Percentiles rank a stretch among this genome's conserved stretches.
Evolutionary conservation across 2,329 filamentous ascomycete genomes (phyloP).

Genomic region (Blastomyces silverae): DNA sequence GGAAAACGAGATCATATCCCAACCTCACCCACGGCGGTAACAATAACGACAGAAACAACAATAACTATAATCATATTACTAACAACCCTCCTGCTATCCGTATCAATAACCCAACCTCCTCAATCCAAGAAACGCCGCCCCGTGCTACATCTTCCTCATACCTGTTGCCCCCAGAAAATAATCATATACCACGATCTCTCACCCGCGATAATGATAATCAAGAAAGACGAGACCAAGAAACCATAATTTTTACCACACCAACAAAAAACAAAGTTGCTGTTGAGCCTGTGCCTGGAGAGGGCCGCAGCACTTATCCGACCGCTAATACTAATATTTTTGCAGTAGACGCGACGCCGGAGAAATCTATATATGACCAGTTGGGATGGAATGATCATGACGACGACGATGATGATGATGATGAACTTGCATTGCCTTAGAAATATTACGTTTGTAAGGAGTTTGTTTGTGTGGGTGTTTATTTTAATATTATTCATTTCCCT

Average conservation of each 20-base stretch:
- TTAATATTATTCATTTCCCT: background rate
- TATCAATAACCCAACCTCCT: conserved; percentile 19
- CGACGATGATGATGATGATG: conserved; percentile 24
- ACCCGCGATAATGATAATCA: conserved; percentile 1
- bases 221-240: background rate
- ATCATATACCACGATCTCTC: background rate
- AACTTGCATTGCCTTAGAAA: conserved; percentile 19
- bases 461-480: background rate
- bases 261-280: conserved; percentile 2
- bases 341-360: conserved; percentile 27
- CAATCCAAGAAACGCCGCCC: conserved; percentile 21
- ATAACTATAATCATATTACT: conserved; percentile 17
- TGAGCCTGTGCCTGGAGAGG: background rate
- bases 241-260: conserved; percentile 12
- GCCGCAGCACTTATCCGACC: background rate
- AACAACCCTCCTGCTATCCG: conserved; percentile 24
- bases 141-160: conserved; percentile 8
- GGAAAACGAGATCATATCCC: conserved; percentile 19
- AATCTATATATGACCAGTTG: conserved; percentile 40
- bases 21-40: conserved; percentile 14
- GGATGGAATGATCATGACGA: conserved; percentile 42
- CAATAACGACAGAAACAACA: background rate
- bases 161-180: background rate
- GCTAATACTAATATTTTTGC: conserved; percentile 6
- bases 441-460: background rate